phyloP scores from a whole-genome alignment of 495 filamentous ascomycete species.

The Letharia columbiana region DNA sequence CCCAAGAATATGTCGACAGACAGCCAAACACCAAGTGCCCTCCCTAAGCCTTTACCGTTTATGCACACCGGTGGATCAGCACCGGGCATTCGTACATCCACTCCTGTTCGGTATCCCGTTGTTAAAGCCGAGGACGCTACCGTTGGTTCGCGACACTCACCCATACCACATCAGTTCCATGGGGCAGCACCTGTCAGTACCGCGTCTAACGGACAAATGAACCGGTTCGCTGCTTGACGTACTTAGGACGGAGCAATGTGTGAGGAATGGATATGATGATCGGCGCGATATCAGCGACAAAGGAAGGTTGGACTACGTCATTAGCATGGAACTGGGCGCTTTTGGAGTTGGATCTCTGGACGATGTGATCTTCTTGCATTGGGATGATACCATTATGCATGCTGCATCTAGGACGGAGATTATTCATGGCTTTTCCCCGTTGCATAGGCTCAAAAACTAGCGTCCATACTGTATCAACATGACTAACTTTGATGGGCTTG shows the following conservation, averaged over 20 bases:
- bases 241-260: background rate
- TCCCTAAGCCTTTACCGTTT: conserved; percentile 21
- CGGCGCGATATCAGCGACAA: background rate
- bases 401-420: background rate
- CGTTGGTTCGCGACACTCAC: conserved; percentile 16
- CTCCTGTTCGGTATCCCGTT: conserved; percentile 18
- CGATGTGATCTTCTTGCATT: conserved; percentile 2
- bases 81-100: conserved; percentile 14
- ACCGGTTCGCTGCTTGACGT: conserved; percentile 7
- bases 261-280: background rate
- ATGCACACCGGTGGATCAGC: conserved; percentile 12
- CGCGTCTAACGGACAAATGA: conserved; percentile 9
- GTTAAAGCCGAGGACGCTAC: conserved; percentile 23
- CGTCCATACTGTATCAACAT: background rate
- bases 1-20: conserved; percentile 3
- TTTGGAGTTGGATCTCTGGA: background rate
- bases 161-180: conserved; percentile 29
- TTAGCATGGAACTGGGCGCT: background rate
- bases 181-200: conserved; percentile 27
- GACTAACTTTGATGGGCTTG: background rate
- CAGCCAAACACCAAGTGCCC: conserved; percentile 9
- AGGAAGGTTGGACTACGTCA: background rate
- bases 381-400: conserved; percentile 5
- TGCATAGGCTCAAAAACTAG: background rate
- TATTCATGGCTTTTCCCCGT: background rate